Evolutionary conservation across 768 basidiomycete species (phyloP).

Genomic region (Lactarius sp.): DNA sequence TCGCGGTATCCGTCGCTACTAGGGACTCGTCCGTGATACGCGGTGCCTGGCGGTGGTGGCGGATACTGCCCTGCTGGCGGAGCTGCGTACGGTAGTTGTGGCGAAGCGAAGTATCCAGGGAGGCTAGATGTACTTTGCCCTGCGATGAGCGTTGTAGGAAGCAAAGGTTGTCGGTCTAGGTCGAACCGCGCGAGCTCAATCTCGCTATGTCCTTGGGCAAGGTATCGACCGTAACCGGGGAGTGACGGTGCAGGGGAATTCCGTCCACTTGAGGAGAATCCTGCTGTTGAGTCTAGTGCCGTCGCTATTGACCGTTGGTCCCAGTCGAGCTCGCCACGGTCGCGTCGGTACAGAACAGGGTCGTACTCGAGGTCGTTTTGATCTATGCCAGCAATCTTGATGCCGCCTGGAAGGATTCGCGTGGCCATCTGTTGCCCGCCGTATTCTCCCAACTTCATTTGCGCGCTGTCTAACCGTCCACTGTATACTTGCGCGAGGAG

Average conservation of each 20-base stretch:
- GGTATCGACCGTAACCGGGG: constrained; percentile 54
- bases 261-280: constrained; percentile 37
- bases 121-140: constrained; percentile 9
- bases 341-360: constrained; percentile 69
- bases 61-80: constrained; percentile 31
- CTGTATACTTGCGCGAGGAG: constrained; percentile 70
- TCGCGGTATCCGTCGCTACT: constrained; percentile 43
- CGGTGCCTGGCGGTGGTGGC: constrained; percentile 39
- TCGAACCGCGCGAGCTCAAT: constrained; percentile 58
- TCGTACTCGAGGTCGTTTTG: constrained; percentile 81
- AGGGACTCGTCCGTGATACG: constrained; percentile 39
- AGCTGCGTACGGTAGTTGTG: constrained; percentile 27
- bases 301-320: constrained; percentile 74
- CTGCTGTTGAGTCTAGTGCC: constrained; percentile 36
- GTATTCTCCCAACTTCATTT: constrained; percentile 69
- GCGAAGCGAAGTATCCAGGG: constrained; percentile 22
- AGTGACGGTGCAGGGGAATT: constrained; percentile 38
- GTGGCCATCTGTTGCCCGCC: constrained; percentile 75
- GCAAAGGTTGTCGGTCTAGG: constrained; percentile 57
- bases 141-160: constrained; percentile 31
- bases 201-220: constrained; percentile 36
- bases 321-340: constrained; percentile 86
- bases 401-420: constrained; percentile 67
- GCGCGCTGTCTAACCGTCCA: constrained; percentile 60
- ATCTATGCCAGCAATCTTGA: constrained; percentile 78